A percentile compares a stretch with the other conserved stretches of the same genome.
These are phyloP conservation scores for Apostasia shenzhenica DNA, from an alignment of 106 monocot genomes.

Conservation along the genomic window DNA sequence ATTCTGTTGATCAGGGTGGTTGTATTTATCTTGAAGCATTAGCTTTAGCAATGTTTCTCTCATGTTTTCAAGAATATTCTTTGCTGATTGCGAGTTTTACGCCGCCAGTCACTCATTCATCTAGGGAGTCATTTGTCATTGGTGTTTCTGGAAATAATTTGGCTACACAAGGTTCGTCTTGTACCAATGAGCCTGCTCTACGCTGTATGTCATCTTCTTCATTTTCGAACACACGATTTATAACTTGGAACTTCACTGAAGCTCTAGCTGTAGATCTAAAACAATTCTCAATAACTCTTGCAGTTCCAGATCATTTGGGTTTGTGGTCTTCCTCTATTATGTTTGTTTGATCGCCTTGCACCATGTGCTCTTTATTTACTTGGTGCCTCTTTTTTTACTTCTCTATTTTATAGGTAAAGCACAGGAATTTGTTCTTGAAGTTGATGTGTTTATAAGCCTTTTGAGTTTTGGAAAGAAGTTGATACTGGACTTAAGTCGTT, in stretches of 20 bases:
- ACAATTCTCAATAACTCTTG: conserved; percentile 45
- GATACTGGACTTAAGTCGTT: conserved; percentile 28
- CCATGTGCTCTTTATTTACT: neutral
- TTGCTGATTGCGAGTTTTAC: conserved; percentile 13
- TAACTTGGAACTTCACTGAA: conserved; percentile 14
- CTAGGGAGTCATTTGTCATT: neutral
- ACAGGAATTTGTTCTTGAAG: conserved; percentile 37
- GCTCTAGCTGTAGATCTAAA: conserved; percentile 29
- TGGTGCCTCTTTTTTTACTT: neutral
- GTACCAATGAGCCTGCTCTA: conserved; percentile 4
- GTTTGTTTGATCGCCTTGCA: conserved; percentile 11
- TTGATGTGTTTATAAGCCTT: conserved; percentile 34
- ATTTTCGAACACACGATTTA: conserved; percentile 8
- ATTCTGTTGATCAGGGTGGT: conserved; percentile 47
- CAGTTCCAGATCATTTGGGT: conserved; percentile 48
- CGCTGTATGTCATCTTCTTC: conserved; percentile 1
- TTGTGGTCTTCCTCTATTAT: conserved; percentile 11
- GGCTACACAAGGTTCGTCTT: conserved; percentile 5
- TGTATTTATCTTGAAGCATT: conserved; percentile 57
- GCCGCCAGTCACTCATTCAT: conserved; percentile 2
- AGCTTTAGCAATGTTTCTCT: conserved; percentile 47
- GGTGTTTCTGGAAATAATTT: conserved; percentile 3
- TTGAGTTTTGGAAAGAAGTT: conserved; percentile 27
- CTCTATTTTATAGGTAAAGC: conserved; percentile 32
- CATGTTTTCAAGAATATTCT: conserved; percentile 39